Evolutionary conservation across 208 protist species (phyloP).

Genomic region (Zelonia costaricensis): DNA sequence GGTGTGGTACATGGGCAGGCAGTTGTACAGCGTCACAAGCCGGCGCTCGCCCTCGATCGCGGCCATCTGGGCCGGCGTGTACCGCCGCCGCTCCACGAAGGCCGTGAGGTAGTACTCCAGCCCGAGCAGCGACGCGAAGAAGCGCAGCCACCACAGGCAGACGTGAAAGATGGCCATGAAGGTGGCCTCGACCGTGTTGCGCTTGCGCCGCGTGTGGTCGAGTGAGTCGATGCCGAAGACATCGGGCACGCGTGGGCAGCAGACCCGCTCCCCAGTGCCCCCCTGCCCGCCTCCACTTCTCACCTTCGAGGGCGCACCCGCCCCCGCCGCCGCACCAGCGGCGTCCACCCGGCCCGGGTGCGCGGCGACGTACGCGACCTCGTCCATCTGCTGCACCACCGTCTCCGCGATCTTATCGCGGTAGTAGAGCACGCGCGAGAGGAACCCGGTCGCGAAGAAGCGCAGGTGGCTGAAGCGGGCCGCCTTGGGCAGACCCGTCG

Average conservation of each 20-base stretch:
- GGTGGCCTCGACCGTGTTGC: conserved; percentile 15
- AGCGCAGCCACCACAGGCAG: conserved; percentile 21
- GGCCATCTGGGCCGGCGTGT: conserved; percentile 13
- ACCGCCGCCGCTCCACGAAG: conserved; percentile 8
- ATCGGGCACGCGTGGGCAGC: conserved; percentile 10
- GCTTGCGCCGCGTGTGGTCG: conserved; percentile 3
- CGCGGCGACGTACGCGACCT: conserved; percentile 6
- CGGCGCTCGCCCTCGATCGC: conserved; percentile 23
- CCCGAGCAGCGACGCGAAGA: conserved; percentile 9
- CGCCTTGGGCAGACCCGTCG: conserved; percentile 86
- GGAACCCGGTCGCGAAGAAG: conserved; percentile 61
- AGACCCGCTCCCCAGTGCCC: background rate
- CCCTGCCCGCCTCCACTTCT: background rate
- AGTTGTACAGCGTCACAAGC: conserved; percentile 69
- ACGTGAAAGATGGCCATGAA: conserved; percentile 15
- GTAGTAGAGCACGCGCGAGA: conserved; percentile 42
- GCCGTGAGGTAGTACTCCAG: conserved; percentile 14
- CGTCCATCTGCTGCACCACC: conserved; percentile 27
- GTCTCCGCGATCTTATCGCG: conserved; percentile 32
- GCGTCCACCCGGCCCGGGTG: conserved; percentile 7
- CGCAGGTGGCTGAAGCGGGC: conserved; percentile 69
- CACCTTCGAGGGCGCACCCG: background rate
- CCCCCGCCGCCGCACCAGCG: background rate
- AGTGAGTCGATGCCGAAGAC: conserved; percentile 20
- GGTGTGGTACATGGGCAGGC: conserved; percentile 87